Base-by-base conservation (phyloP, 176 grass and related monocot genomes). In the Cocos nucifera region DNA sequence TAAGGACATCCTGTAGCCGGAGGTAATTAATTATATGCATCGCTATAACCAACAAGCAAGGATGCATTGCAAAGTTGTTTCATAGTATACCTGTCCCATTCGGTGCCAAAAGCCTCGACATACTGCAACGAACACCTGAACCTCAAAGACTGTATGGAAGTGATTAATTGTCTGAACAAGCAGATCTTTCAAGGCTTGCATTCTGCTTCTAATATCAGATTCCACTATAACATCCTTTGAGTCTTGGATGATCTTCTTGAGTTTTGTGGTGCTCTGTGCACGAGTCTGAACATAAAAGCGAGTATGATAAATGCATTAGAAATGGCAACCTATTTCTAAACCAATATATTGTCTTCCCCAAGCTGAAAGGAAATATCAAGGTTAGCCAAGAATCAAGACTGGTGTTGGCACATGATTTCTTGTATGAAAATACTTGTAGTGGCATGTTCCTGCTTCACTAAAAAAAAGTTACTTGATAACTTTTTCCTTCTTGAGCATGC, bases 201-300 rank as follows among this genome's bases (percentile, higher is more conserved):
- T 92, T 79, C 88, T 90, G 70, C 63, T 78, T 19, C 82, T 82
- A 62, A 98, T 92, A 85, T 92, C 93, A 56, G 93, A 86, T 32
- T 98, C 93, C 62, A 98, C 85, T 25, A 81, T 82, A 60, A 83
- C 49, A 10, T 86, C 87, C 67, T 98, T 98, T 21, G 88, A 98
- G 70, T 91, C 88, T 67, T 83, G 78, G 67, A 98, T 98, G 22
- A 98, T 81, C 73, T 89, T 98, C 82, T 98, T 98, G 26, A 98
- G 76, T 53, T 98, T 98, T 49, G 93, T 98, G 24, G 78, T 78
- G 72, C 64, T 83, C 75, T 92, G 87, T 63, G 82, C 77, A 58
- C 65, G 78, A 4, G 93, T 98, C 93, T 98, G 74, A 66, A 79
- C 15, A 79, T 52, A 16, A 17, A 53, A 24, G 61, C 3, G 35